Base-by-base conservation (phyloP, 176 grass and related monocot genomes). In the Cymbopogon citratus region DNA sequence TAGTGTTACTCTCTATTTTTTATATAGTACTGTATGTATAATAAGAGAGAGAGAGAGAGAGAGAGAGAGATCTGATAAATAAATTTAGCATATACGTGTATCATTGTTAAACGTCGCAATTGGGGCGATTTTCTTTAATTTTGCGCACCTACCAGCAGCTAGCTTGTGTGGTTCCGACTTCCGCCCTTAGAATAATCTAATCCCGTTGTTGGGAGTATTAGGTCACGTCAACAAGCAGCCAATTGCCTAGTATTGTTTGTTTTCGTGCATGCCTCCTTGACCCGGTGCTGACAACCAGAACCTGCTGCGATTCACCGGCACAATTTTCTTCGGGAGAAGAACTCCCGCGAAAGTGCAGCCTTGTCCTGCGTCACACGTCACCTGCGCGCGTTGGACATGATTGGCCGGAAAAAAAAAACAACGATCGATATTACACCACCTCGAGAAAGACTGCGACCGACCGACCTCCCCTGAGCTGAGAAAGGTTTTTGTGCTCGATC, bases 321-420 rank as follows among this genome's bases (percentile, higher is more conserved):
- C 73, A 67, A 76, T 64, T 81, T 76, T 89, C 43, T n/a, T 76
- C 19, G 2, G 23, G 18, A 5, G 76, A 61, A 86, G 54, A 71
- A 81, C 10, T 52, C 49, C 33, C 46, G 74, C 73, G 67, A 90
- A 90, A 86, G 83, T 18, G 79, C 59, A 39, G 9, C 66, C 44
- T 82, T 90, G 46, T 82, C 88, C 66, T 7, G 36, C 46, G 57
- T 61, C 59, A 61, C 84, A 68, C 56, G 79, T 90, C 88, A 68
- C 59, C 13, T 40, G 31, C 6, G 65, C 73, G 23, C 7, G n/a
- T 28, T n/a, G n/a, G 88, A 78, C 79, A 51, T 78, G 83, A 89
- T 66, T 85, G 59, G 12, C 23, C 71, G 11, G 54, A 59, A 65
- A 78, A 60, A 49, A 49, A 49, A 8, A 83, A 64, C 1, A 56